These are phyloP conservation scores for Peniophora sp. DNA, from an alignment of 1,284 basidiomycete species.

Conservation along the genomic window DNA sequence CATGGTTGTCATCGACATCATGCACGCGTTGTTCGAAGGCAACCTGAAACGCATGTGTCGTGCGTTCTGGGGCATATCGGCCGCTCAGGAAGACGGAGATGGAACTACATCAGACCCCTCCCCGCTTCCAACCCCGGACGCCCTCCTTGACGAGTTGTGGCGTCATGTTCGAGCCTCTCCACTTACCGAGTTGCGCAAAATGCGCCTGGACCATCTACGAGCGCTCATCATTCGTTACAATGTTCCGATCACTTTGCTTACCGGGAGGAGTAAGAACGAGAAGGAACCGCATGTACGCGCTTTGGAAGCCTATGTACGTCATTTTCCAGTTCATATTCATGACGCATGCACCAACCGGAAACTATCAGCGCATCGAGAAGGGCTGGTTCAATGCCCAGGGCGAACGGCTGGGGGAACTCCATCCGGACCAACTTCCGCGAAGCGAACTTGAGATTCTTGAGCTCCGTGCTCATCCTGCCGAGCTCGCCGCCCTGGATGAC, in stretches of 20 bases:
- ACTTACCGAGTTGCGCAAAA: not conserved
- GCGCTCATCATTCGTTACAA: not conserved
- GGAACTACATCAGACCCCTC: not conserved
- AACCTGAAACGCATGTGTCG: slow-evolving; percentile 11
- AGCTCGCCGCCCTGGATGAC: not conserved
- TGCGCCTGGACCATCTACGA: not conserved
- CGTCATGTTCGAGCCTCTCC: not conserved
- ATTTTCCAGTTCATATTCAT: not conserved
- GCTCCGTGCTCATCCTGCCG: not conserved
- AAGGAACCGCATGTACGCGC: not conserved
- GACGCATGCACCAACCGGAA: too few species aligned
- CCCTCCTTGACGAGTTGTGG: not conserved
- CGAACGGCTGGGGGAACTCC: too few species aligned
- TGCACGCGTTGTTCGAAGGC: slow-evolving; percentile 22
- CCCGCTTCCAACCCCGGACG: not conserved
- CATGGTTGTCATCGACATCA: slow-evolving; percentile 16
- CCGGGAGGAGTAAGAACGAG: not conserved
- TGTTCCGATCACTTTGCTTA: too few species aligned
- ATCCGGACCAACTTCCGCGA: not conserved
- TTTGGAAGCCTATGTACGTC: not conserved
- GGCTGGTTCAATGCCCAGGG: slow-evolving; percentile 3
- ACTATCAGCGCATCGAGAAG: not conserved
- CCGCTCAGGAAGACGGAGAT: slow-evolving; percentile 5
- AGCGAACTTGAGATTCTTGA: not conserved
- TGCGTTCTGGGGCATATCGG: slow-evolving; percentile 11